Conservation (phyloP, 2,329 filamentous ascomycete genomes). For the Rhynchosporium graminicola region DNA sequence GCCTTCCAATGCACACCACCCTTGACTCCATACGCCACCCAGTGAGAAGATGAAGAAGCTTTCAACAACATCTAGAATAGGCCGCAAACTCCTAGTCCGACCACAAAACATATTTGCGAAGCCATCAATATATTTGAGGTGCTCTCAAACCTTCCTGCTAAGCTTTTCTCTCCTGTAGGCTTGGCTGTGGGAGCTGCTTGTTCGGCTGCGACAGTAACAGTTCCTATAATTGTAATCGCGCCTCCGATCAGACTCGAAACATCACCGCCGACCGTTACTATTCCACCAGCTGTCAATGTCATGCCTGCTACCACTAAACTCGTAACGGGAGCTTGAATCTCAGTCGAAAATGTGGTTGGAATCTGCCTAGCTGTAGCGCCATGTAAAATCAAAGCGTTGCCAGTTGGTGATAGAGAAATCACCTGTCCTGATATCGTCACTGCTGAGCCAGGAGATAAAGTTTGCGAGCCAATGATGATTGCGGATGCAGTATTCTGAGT, state of each 20-base stretch:
- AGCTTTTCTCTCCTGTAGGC: slow-evolving; percentile 31
- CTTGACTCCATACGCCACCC: neutral
- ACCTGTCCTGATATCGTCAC: slow-evolving; percentile 27
- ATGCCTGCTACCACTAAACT: slow-evolving; percentile 32
- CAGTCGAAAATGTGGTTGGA: slow-evolving; percentile 14
- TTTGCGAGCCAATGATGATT: slow-evolving; percentile 29
- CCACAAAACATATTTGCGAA: neutral
- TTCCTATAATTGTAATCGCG: slow-evolving; percentile 31
- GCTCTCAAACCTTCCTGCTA: neutral
- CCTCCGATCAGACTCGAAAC: slow-evolving; percentile 33
- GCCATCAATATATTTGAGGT: neutral
- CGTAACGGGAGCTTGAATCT: slow-evolving; percentile 19
- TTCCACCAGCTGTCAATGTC: slow-evolving; percentile 35
- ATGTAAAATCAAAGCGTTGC: slow-evolving; percentile 31
- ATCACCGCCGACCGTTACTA: slow-evolving; percentile 36
- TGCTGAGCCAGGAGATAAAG: slow-evolving; percentile 21
- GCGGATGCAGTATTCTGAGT: slow-evolving; percentile 28
- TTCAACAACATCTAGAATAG: neutral
- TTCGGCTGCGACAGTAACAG: slow-evolving; percentile 35
- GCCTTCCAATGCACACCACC: neutral
- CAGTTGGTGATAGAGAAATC: slow-evolving; percentile 28
- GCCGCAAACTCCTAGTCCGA: neutral
- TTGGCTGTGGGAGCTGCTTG: slow-evolving; percentile 21
- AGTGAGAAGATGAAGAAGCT: neutral
- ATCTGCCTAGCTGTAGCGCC: slow-evolving; percentile 7